These are phyloP conservation scores for Silybum marianum DNA, from an alignment of 129 eudicot species.

Conservation along the genomic window DNA sequence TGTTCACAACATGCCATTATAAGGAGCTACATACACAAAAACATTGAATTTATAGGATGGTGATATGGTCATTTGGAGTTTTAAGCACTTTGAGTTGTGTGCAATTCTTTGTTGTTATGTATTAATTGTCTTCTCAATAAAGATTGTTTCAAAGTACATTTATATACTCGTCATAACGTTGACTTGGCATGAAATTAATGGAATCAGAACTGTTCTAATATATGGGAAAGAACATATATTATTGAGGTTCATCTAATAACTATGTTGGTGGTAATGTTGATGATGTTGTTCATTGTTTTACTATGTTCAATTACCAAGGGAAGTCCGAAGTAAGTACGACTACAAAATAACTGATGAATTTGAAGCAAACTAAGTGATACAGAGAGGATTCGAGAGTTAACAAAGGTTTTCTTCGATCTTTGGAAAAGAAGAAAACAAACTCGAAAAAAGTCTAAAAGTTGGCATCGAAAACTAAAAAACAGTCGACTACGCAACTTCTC, in stretches of 20 bases:
- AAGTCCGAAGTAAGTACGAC: not conserved
- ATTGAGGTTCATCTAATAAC: not conserved
- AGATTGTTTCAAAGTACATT: not conserved
- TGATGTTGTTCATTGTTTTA: not conserved
- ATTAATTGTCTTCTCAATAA: not conserved
- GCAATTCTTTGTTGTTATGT: slow-evolving; percentile 18
- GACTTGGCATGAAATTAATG: not conserved
- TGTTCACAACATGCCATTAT: not conserved
- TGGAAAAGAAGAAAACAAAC: too few species aligned
- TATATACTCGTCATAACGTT: not conserved
- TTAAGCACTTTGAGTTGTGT: slow-evolving; percentile 17
- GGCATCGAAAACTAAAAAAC: too few species aligned
- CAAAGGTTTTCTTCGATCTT: too few species aligned
- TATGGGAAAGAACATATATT: not conserved
- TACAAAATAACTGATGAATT: not conserved
- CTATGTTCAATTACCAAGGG: not conserved
- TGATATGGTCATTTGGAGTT: not conserved
- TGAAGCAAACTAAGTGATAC: not conserved
- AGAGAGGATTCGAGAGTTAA: too few species aligned
- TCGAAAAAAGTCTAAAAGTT: too few species aligned
- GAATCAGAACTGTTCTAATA: not conserved
- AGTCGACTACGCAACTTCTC: too few species aligned
- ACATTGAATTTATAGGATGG: not conserved
- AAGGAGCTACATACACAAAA: not conserved
- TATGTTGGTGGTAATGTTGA: not conserved